phyloP scores from a whole-genome alignment of 345 rosid species.

The Linum trigynum region DNA sequence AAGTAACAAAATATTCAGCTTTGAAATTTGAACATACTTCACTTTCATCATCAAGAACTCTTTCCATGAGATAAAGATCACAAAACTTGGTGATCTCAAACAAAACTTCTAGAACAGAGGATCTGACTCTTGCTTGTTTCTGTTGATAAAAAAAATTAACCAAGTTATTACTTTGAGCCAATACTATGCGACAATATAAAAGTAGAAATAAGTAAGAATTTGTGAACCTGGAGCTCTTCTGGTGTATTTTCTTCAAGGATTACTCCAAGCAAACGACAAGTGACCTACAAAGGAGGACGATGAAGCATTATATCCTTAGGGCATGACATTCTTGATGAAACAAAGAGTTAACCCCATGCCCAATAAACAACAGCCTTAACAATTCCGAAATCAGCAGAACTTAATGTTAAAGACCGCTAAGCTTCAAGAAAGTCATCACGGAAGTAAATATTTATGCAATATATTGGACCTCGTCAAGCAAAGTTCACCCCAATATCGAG shows the following conservation, averaged over 20 bases:
- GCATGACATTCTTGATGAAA: neutral
- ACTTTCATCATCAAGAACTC: conserved; percentile 85
- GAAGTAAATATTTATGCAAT: no score
- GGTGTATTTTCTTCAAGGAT: conserved; percentile 82
- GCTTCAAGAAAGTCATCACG: neutral
- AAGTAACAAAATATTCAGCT: conserved; percentile 4
- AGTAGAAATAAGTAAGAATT: conserved; percentile 8
- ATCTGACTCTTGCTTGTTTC: conserved; percentile 82
- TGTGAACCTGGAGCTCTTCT: conserved; percentile 70
- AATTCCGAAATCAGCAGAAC: neutral
- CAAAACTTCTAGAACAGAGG: conserved; percentile 86
- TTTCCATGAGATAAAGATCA: conserved; percentile 98
- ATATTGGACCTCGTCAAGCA: no score
- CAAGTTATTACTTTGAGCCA: conserved; percentile 6
- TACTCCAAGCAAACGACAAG: conserved; percentile 87
- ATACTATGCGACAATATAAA: conserved; percentile 9
- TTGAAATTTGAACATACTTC: conserved; percentile 47
- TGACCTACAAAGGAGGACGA: conserved; percentile 42
- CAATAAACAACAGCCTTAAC: no score
- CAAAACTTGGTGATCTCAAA: conserved; percentile 83
- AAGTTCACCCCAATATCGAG: no score
- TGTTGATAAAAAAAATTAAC: conserved; percentile 24
- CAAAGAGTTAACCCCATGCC: neutral
- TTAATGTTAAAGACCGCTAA: neutral
- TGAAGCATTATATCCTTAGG: neutral